Evolutionary conservation across 2,329 filamentous ascomycete genomes (phyloP), one percentile per base, ranked within the genome.

Genomic region (Penicillium sumatraense): DNA sequence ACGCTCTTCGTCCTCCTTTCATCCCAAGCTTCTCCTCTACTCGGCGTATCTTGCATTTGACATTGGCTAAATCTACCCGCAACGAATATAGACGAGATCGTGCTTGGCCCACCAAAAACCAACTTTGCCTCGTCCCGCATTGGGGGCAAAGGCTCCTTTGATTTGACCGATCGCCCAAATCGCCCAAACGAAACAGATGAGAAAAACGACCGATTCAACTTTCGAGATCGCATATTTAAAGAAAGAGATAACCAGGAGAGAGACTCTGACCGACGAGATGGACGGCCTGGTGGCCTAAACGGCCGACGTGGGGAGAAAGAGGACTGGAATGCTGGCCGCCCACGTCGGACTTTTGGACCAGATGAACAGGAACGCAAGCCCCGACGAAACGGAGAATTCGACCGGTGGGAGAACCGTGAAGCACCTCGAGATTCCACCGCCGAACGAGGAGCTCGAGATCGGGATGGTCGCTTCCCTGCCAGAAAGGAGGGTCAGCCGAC

Each of bases 71-170:
- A 54, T 13, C 16, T n/a, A 10, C 16, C 10, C 42, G 55, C 24
- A 38, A 26, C 54, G 64, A 64, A 85, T 71, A 78, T 84, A 67
- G 93, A 96, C 66, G 91, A 96, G 61, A 89, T 96, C 54, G 83
- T 95, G 55, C 88, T 96, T 54, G 92, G 90, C 13, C 92, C 92
- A 18, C 90, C 92, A 1, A 90, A 90, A 72, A 90, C 86, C 44
- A 86, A 86, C 41, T 96, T 97, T 73, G 86, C 90, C 50, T 96
- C 92, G 20, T 90, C 89, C 55, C 81, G 85, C 57, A 72, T 74
- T 50, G 65, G 72, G 59, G 74, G 75, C 31, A 83, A 83, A 69
- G 65, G 69, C 27, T 73, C 71, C 1, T 72, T 77, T 53, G 80
- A 82, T 54, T 66, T 73, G 45, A 71, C 73, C 20, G 79, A 81